Evolutionary conservation across 441 rosid genomes (phyloP), one percentile per base, ranked within the genome.

Genomic region (Brassica balearica): DNA sequence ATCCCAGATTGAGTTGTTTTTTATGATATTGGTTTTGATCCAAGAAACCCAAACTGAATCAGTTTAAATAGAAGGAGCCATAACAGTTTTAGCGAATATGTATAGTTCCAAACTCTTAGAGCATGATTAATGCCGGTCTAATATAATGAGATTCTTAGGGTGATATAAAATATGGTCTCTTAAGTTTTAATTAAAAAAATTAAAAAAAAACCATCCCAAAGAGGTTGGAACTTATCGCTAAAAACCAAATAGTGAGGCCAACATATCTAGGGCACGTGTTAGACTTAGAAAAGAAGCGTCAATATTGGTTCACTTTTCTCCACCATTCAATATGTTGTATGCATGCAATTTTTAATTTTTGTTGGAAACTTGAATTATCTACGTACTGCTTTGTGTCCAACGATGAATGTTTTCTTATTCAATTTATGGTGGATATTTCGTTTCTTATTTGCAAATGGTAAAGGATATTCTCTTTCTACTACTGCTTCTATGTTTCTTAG

Each of bases 251-350:
- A 20, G 23, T 0, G 17, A 10, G 34, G 34, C 11, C 72, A 58
- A 66, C 71, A 55, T 74, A 61, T 22, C 58, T 36, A 2, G 10
- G 61, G 36, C 77, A 75, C 73, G 73, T 68, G 79, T 59, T 75
- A 17, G 0, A 60, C 51, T 41, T 59, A 36, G 15, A 27, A n/a
- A 68, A 58, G 22, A 67, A 58, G 25, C 53, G 12, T 25, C 68
- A 75, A 68, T 27, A 8, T 59, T 11, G 15, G 48, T 75, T 38
- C 32, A 38, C 58, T 36, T 58, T 67, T 75, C 67, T 58, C 68
- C 78, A 68, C 73, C 73, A 17, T 29, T 59, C 73, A 68, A 34
- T 34, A 2, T 34, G 2, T 51, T 73, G 70, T 73, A 27, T 73
- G 22, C 51, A 43, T 43, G 51, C 51, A 48, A 43, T 43, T 48